Evolutionary conservation across 2,329 filamentous ascomycete species (phyloP), one percentile per base, ranked within the genome.

Genomic region (Penicillium glabrum): DNA sequence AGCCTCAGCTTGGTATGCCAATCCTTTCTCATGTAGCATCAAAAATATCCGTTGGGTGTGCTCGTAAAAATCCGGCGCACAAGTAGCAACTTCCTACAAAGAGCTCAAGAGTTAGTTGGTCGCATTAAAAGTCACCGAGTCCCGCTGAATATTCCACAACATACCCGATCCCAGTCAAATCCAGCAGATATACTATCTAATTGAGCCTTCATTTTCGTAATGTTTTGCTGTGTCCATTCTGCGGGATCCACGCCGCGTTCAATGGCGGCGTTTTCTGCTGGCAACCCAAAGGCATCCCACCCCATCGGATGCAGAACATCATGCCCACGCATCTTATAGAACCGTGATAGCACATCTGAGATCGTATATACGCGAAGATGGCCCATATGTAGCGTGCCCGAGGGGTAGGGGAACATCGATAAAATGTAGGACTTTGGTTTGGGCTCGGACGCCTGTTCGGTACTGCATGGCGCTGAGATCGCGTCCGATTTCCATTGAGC

Each of bases 391-490:
- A 96, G 82, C 29, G 86, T 87, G 29, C 92, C 92, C 0, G 92
- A 96, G 1, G 92, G 92, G 72, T 96, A 96, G 0, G 92, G 92
- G 70, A 96, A 96, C 92, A 96, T 96, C 62, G 92, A 88, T 53
- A 96, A 80, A 60, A 96, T 85, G 72, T 93, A 96, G 27, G 76
- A 77, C 58, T 79, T 81, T 19, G 70, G 71, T 62, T 74, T 73
- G 29, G 61, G 52, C 23, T 64, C 64, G 45, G 50, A n/a, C 5
- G n/a, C 19, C 41, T 54, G 29, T 33, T 55, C 46, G 19, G 54
- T 10, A 8, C 4, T 43, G 21, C 44, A 41, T 24, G 54, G 56
- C 37, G 44, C 35, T 6, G 54, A 51, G 11, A 51, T 39, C 37
- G 53, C 59, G 21, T 69, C 62, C 11, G 52, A 47, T 51, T 69